Evolutionary conservation across 441 rosid genomes (phyloP).

Genomic region (Omphalea diandra): DNA sequence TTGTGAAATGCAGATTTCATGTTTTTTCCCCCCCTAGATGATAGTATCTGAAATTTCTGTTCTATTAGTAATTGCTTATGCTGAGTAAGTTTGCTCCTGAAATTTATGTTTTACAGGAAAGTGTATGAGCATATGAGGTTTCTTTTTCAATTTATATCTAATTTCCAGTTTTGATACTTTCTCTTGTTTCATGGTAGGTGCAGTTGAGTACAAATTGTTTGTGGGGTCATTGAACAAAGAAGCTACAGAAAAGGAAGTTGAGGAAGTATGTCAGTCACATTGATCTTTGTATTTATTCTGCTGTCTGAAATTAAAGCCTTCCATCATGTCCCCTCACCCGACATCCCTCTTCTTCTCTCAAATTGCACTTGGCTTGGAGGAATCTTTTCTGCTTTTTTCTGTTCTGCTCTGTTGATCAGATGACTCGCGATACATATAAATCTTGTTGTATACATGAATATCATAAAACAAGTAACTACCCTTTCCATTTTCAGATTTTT

Average conservation of each 20-base stretch:
- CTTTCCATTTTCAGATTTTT: conserved; percentile 62
- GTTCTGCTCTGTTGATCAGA: not conserved
- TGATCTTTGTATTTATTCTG: conserved; percentile 15
- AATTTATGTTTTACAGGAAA: not conserved
- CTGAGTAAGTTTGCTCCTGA: not conserved
- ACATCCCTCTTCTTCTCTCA: too few relatives aligned
- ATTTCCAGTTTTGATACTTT: conserved; percentile 24
- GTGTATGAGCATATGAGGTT: not conserved
- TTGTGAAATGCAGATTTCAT: not conserved
- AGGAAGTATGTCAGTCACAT: conserved; percentile 60
- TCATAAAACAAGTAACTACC: conserved; percentile 10
- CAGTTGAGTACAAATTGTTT: conserved; percentile 91
- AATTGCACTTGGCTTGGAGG: not conserved
- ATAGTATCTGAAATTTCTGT: conserved; percentile 6
- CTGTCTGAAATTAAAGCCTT: conserved; percentile 5
- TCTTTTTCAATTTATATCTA: too few relatives aligned
- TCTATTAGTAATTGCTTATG: conserved; percentile 6
- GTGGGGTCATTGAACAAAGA: conserved; percentile 96
- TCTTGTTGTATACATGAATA: not conserved
- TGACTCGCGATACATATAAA: not conserved
- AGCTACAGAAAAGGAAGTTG: conserved; percentile 93
- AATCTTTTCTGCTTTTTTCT: conserved; percentile 2
- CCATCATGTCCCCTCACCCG: not conserved
- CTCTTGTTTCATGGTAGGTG: conserved; percentile 47
- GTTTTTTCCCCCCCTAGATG: not conserved